These are phyloP conservation scores for Ilex aquifolium DNA, from an alignment of 257 asterid genomes.

Conservation along the genomic window DNA sequence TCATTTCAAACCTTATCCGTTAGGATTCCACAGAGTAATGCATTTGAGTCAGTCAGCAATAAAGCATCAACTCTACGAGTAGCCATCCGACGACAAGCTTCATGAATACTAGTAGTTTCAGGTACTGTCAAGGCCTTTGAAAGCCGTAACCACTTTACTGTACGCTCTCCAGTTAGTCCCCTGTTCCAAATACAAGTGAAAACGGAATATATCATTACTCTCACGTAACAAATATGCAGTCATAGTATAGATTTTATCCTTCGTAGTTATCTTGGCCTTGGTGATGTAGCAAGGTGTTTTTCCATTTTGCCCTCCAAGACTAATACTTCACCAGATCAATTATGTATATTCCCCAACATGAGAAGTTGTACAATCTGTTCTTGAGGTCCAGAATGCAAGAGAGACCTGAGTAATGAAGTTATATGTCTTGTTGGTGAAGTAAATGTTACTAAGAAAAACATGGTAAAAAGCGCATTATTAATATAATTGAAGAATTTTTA, in stretches of 20 bases:
- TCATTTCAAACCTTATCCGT: constrained; percentile 72
- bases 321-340: not conserved
- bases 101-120: constrained; percentile 68
- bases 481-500: too few species aligned
- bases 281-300: too few species aligned
- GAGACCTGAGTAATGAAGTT: too few species aligned
- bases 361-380: not conserved
- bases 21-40: constrained; percentile 86
- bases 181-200: constrained; percentile 34
- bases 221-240: too few species aligned
- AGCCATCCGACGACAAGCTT: constrained; percentile 92
- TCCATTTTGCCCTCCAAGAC: too few species aligned
- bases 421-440: too few species aligned
- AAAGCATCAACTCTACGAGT: constrained; percentile 87
- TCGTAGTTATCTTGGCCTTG: too few species aligned
- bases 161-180: constrained; percentile 85
- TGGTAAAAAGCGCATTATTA: too few species aligned
- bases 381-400: not conserved
- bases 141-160: constrained; percentile 86
- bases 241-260: too few species aligned
- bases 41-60: constrained; percentile 92
- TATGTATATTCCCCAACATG: not conserved
- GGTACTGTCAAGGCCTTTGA: constrained; percentile 90
- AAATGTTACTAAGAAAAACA: too few species aligned
- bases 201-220: not conserved